Evolutionary conservation across 2,329 filamentous ascomycete genomes (phyloP).

Genomic region (Verticillium nubilum): DNA sequence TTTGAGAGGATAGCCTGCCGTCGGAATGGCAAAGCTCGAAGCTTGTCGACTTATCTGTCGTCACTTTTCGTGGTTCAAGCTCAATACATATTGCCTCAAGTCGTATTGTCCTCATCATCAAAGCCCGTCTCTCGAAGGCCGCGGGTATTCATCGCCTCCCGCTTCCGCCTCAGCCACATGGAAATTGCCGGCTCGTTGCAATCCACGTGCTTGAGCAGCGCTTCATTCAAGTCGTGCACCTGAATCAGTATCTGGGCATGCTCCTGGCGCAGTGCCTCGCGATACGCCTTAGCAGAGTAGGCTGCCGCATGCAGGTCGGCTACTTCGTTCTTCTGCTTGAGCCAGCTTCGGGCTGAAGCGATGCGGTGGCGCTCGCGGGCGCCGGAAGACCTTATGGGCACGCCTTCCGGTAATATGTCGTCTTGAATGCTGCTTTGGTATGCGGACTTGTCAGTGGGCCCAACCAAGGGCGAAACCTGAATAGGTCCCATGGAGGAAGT

Average conservation of each 20-base stretch:
- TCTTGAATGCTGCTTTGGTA: background rate
- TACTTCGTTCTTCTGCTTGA: constrained; percentile 3
- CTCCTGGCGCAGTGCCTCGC: background rate
- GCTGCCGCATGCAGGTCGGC: constrained; percentile 1
- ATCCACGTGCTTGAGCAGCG: constrained; percentile 5
- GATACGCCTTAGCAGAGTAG: background rate
- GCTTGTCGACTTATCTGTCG: too few species aligned
- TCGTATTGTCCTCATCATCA: too few species aligned
- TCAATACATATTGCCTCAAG: too few species aligned
- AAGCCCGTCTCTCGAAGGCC: too few species aligned
- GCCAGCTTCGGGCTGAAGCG: constrained; percentile 6
- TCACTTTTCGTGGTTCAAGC: too few species aligned
- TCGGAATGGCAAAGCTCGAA: too few species aligned
- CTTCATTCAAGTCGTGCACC: constrained; percentile 2
- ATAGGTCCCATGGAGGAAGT: background rate
- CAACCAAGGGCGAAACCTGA: background rate
- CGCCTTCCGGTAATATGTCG: background rate
- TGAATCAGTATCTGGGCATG: background rate
- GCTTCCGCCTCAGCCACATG: constrained; percentile 2
- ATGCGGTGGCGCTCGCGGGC: constrained; percentile 3
- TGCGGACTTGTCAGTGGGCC: background rate
- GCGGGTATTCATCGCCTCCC: too few species aligned
- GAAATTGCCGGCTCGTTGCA: constrained; percentile 5
- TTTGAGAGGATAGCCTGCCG: too few species aligned
- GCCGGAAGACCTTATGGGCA: too few species aligned